Conservation (phyloP, 2,329 filamentous ascomycete species). For the Phyllosticta ampelicida region DNA sequence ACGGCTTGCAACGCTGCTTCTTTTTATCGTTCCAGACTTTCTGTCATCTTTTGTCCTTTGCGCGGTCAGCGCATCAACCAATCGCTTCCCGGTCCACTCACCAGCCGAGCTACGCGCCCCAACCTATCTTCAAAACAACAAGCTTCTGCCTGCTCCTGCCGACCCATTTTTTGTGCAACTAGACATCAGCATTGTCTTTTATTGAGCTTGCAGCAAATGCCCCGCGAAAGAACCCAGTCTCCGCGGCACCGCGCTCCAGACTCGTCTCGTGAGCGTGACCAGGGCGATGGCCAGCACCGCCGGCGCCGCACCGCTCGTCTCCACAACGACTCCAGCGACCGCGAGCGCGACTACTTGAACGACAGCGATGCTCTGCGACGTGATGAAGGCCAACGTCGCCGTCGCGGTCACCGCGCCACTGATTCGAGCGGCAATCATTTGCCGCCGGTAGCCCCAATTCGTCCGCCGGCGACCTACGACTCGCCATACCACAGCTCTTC, state of each 20-base stretch:
- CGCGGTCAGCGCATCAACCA: neutral
- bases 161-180: neutral
- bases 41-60: neutral
- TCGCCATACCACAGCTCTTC: conserved; percentile 6
- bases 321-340: conserved; percentile 11
- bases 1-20: neutral
- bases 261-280: neutral
- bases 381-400: conserved; percentile 12
- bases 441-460: conserved; percentile 12
- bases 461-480: conserved; percentile 9
- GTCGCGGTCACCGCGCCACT: conserved; percentile 28
- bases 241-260: neutral
- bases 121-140: neutral
- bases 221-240: neutral
- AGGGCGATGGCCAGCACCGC: conserved; percentile 12
- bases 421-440: conserved; percentile 29
- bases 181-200: neutral
- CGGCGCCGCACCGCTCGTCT: conserved; percentile 3
- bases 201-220: neutral
- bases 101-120: neutral
- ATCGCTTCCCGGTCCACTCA: neutral
- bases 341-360: conserved; percentile 14
- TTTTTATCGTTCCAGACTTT: neutral
- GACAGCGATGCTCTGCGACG: neutral
- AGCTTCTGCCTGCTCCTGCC: neutral